A percentile compares a stretch with the other conserved stretches of the same genome.
These are phyloP conservation scores for Xylaria intraflava DNA, from an alignment of 495 filamentous ascomycete genomes.

Conservation along the genomic window DNA sequence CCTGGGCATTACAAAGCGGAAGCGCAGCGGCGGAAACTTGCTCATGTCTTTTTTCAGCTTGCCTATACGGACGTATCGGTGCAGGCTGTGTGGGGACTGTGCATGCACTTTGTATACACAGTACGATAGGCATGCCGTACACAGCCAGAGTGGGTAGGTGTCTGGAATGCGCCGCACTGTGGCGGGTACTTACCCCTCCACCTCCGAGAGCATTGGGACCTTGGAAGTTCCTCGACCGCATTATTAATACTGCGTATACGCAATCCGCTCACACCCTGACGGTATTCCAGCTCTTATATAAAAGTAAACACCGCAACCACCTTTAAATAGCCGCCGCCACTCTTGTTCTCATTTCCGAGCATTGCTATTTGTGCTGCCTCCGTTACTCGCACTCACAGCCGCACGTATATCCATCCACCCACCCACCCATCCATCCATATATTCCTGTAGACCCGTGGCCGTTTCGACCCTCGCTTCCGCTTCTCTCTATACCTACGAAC, in stretches of 20 bases:
- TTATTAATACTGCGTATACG: constrained; percentile 16
- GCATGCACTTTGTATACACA: neutral
- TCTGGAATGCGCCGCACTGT: constrained; percentile 20
- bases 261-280: too few relatives aligned
- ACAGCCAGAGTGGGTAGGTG: neutral
- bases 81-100: neutral
- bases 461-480: neutral
- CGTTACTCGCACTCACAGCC: neutral
- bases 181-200: too few relatives aligned
- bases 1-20: constrained; percentile 10
- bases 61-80: neutral
- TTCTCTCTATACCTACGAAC: neutral
- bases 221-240: neutral
- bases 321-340: constrained; percentile 1
- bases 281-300: too few relatives aligned
- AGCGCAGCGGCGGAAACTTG: constrained; percentile 22
- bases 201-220: neutral
- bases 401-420: neutral
- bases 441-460: neutral
- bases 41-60: constrained; percentile 24
- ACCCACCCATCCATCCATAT: neutral
- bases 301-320: too few relatives aligned
- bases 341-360: too few relatives aligned
- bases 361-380: neutral
- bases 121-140: neutral